A percentile compares a stretch with the other conserved stretches of the same genome.
phyloP scores from a whole-genome alignment of 139 green algal genomes.

The Edaphochlamys debaryana region DNA sequence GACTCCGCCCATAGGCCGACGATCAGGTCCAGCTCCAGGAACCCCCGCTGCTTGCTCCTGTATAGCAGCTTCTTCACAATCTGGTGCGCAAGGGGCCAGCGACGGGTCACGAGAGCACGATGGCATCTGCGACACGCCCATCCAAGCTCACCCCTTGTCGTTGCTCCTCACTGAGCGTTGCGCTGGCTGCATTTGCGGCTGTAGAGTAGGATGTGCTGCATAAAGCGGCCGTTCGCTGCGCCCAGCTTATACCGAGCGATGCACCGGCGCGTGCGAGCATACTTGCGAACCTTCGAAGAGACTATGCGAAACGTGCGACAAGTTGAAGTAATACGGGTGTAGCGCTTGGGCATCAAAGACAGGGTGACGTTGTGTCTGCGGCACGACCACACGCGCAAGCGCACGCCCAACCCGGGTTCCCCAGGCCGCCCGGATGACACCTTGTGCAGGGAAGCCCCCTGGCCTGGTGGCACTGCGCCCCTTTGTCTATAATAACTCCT shows the following conservation, averaged over 20 bases:
- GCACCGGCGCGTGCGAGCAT: not conserved
- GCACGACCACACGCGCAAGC: too few species aligned
- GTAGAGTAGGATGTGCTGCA: conserved; percentile 21
- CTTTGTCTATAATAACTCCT: too few species aligned
- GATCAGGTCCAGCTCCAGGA: conserved; percentile 88
- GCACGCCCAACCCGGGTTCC: too few species aligned
- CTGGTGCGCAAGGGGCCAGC: conserved; percentile 5
- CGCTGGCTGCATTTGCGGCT: not conserved
- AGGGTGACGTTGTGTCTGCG: too few species aligned
- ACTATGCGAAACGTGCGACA: too few species aligned
- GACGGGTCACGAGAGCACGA: not conserved
- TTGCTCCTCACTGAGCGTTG: not conserved
- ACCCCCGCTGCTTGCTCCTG: conserved; percentile 82
- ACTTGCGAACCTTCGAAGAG: too few species aligned
- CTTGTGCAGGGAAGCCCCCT: too few species aligned
- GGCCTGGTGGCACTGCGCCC: too few species aligned
- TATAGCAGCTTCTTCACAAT: conserved; percentile 81
- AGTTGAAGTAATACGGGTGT: too few species aligned
- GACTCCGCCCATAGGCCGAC: conserved; percentile 83
- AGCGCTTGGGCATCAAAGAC: too few species aligned
- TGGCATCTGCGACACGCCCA: not conserved
- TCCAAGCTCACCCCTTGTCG: conserved; percentile 12
- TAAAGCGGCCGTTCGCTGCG: not conserved
- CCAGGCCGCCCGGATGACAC: too few species aligned
- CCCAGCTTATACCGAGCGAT: not conserved